A percentile compares a stretch with the other conserved stretches of the same genome.
Conservation (phyloP, 345 rosid species). For the Iberis pinnata region DNA sequence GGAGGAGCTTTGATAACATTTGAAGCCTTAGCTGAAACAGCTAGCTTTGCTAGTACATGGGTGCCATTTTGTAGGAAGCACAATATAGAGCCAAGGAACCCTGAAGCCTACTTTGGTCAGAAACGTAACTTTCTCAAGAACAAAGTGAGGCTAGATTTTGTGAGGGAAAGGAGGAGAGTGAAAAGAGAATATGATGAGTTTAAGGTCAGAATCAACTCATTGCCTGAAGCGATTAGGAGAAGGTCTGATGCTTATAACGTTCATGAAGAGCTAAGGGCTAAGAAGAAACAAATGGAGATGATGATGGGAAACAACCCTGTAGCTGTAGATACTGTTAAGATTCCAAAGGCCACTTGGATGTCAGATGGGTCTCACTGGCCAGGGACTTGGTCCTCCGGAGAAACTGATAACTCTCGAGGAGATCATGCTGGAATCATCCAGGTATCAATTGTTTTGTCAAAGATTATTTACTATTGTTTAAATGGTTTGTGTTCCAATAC, state of each 20-base stretch:
- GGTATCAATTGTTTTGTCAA: constrained; percentile 32
- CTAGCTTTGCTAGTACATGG: constrained; percentile 71
- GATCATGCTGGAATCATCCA: constrained; percentile 80
- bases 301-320: constrained; percentile 35
- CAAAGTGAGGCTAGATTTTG: constrained; percentile 65
- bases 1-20: constrained; percentile 70
- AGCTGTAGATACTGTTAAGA: constrained; percentile 37
- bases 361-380: constrained; percentile 87
- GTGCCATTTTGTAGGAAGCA: constrained; percentile 77
- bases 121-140: constrained; percentile 69
- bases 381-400: constrained; percentile 73
- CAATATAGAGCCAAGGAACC: constrained; percentile 62
- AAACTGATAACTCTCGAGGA: constrained; percentile 54
- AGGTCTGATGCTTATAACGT: constrained; percentile 76
- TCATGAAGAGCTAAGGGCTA: constrained; percentile 63
- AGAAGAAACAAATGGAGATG: constrained; percentile 58
- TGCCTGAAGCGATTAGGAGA: constrained; percentile 62
- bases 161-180: constrained; percentile 72
- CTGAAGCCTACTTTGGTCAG: constrained; percentile 68
- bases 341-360: constrained; percentile 76
- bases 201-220: constrained; percentile 67
- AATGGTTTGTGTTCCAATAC: background rate
- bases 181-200: constrained; percentile 82
- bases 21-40: constrained; percentile 71
- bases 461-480: background rate